Base-by-base conservation (phyloP, 2,329 filamentous ascomycete genomes). In the Arthrobotrys iridis region DNA sequence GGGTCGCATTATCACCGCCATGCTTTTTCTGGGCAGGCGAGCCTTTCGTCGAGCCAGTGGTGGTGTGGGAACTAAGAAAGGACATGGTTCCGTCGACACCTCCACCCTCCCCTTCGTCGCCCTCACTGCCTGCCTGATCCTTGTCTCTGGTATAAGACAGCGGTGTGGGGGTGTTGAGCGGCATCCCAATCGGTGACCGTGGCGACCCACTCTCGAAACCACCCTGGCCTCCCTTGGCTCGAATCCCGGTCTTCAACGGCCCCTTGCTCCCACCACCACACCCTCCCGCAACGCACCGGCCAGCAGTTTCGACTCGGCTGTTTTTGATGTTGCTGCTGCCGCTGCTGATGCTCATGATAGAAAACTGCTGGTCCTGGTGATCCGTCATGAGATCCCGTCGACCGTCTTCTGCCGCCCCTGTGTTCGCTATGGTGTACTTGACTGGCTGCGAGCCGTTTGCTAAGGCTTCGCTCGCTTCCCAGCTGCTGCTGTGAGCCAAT, bases 101-200 rank as follows among this genome's bases (percentile, higher is more conserved):
- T 65, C 60, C 62, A 43, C 62, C 46, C 46, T 59, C 67, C 45
- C 45, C 40, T 63, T 55, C 55, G 40, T 68, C 62, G 62, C 70
- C 46, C 60, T 64, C 60, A 40, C 52, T 52, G 18, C 50, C 41
- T 59, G 52, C 52, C 63, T 75, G 22, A 63, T 59, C 57, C 58
- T 40, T 58, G 63, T 68, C 63, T 41, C 30, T 63, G 28, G 35
- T 64, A 52, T 67, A 57, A 62, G 60, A 64, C 71, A 55, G 37
- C 43, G 24, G 57, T 57, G 71, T 68, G 63, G 71, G 71, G 63
- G 71, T 60, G 6, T 28, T 64, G 46, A 57, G 55, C 71, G 63
- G 63, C 63, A 68, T 68, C 63, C 71, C 71, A 75, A 67, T 75
- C 55, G 62, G 59, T 63, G 62, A 43, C 46, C 37, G 35, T 57